These are phyloP conservation scores for Plasmodium vivax DNA, from an alignment of 169 alveolate species.

Conservation along the genomic window DNA sequence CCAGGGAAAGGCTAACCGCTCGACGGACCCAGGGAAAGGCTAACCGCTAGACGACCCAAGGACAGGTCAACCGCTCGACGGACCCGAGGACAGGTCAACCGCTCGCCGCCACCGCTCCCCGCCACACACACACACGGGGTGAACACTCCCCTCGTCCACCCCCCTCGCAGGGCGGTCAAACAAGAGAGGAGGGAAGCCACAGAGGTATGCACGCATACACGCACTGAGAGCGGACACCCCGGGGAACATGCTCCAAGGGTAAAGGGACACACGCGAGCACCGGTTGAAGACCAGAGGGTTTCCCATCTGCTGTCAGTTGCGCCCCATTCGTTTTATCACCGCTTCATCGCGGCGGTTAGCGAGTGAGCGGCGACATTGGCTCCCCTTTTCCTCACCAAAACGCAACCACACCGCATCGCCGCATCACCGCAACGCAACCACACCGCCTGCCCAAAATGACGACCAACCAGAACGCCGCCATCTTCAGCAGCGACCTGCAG, in stretches of 20 bases:
- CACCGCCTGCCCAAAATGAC: conserved; percentile 16
- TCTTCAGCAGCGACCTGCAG: conserved; percentile 86
- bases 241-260: too few relatives aligned
- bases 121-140: background rate
- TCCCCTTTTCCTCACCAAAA: too few relatives aligned
- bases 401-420: background rate
- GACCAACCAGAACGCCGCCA: conserved; percentile 31
- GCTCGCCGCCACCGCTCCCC: background rate
- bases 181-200: background rate
- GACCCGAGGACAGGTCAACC: background rate
- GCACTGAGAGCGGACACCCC: too few relatives aligned
- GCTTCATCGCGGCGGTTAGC: background rate
- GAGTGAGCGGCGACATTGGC: too few relatives aligned
- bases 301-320: background rate
- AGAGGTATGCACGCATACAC: too few relatives aligned
- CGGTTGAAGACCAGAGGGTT: background rate
- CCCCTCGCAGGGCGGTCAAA: background rate
- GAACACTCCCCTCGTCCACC: background rate
- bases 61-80: background rate
- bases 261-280: background rate
- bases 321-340: background rate
- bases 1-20: background rate
- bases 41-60: background rate
- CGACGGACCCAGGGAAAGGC: background rate
- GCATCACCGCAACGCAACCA: background rate